Base-by-base conservation (phyloP, 768 basidiomycete species). In the Lentinus brumalis region DNA sequence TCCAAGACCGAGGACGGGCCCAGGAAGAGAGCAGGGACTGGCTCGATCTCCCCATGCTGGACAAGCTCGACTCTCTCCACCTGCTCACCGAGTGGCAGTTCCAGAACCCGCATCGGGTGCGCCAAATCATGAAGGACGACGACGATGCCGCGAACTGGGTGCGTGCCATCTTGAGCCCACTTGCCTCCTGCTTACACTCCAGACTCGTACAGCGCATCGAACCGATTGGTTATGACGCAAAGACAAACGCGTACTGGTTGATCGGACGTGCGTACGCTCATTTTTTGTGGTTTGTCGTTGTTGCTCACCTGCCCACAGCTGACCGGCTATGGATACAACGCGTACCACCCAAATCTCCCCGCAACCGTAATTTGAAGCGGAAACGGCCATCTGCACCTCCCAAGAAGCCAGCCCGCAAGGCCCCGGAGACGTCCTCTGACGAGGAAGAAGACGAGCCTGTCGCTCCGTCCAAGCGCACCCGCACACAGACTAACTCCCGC, bases 251-350 rank as follows among this genome's bases (percentile, higher is more conserved):
- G 0, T 94, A 93, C 69, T 94, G 92, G 92, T 73, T 93, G 26
- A 90, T 95, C 63, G 92, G 93, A 45, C 81, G 89, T 89, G 74
- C 40, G 82, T 77, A 38, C 51, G 45, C n/a, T 32, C 39, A 31
- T 26, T 18, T 14, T 52, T 46, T 53, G 29, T 7, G 9, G 18
- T 16, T 21, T 4, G 32, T 57, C 31, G 45, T 55, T 21, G 29
- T 50, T 32, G 45, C 49, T 63, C 59, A 55, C 45, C 52, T 16
- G 49, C n/a, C 58, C 29, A 3, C 38, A 92, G 91, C 84, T 56
- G 88, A 93, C 68, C 87, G 93, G 26, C 78, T 95, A 26, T 95
- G 93, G 93, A 84, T 93, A 46, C 92, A 94, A 70, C 88, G 90
- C n/a, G 76, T 78, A 32, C 81, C 78, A 11, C 87, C 84, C 2